Evolutionary conservation across 2,329 filamentous ascomycete species (phyloP).

Genomic region (Colletotrichum cereale): DNA sequence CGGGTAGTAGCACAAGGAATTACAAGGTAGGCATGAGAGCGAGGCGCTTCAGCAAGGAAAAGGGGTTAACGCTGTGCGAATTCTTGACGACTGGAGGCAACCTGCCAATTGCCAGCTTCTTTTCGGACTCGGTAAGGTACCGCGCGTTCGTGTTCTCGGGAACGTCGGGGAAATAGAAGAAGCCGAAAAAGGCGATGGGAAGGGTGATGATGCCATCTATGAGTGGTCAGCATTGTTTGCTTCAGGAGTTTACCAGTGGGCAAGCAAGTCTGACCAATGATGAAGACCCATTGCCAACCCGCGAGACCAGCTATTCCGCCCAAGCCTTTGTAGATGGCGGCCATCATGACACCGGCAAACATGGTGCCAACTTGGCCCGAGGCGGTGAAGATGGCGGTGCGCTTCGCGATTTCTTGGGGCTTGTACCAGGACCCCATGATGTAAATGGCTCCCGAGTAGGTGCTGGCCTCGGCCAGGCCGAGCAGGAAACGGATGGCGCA

Average conservation of each 20-base stretch:
- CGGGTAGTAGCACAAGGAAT: slow-evolving; percentile 30
- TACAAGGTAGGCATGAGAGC: slow-evolving; percentile 42
- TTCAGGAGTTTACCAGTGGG: neutral
- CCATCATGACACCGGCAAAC: slow-evolving; percentile 69
- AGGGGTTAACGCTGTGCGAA: slow-evolving; percentile 43
- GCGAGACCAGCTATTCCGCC: slow-evolving; percentile 59
- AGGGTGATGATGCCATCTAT: slow-evolving; percentile 64
- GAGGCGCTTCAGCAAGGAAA: slow-evolving; percentile 44
- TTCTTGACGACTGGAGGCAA: slow-evolving; percentile 46
- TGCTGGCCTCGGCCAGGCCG: slow-evolving; percentile 54
- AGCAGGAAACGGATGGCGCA: slow-evolving; percentile 57
- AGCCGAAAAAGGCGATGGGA: slow-evolving; percentile 65
- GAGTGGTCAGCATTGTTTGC: slow-evolving; percentile 1
- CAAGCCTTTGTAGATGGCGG: slow-evolving; percentile 54
- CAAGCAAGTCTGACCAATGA: slow-evolving; percentile 17
- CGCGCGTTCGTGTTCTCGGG: slow-evolving; percentile 56
- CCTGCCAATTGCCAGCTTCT: slow-evolving; percentile 55
- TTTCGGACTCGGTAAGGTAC: slow-evolving; percentile 44
- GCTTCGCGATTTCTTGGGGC: slow-evolving; percentile 70
- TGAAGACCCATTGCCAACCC: slow-evolving; percentile 64
- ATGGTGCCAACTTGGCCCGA: slow-evolving; percentile 71
- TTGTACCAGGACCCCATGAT: slow-evolving; percentile 70
- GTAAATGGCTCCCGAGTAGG: slow-evolving; percentile 57
- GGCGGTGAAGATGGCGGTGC: slow-evolving; percentile 72
- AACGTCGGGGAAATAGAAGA: slow-evolving; percentile 62